Conservation (phyloP, 768 basidiomycete species). For the Lactarius indigo region DNA sequence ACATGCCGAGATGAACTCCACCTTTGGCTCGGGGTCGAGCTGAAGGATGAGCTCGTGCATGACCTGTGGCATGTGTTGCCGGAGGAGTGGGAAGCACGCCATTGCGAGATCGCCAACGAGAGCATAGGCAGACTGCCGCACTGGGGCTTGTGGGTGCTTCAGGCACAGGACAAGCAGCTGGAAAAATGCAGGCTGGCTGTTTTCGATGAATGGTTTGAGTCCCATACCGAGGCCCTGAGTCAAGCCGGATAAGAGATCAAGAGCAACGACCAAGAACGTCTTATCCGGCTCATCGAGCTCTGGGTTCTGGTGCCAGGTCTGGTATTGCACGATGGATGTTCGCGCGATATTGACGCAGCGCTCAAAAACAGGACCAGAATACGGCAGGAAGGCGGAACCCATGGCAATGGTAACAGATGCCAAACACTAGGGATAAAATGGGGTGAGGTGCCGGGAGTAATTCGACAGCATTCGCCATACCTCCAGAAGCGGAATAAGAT, state of each 20-base stretch:
- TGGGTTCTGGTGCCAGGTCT: constrained; percentile 82
- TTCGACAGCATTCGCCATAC: constrained; percentile 40
- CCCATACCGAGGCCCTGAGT: constrained; percentile 87
- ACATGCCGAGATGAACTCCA: constrained; percentile 93
- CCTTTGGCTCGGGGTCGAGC: constrained; percentile 88
- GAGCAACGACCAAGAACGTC: constrained; percentile 94
- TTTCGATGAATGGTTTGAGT: constrained; percentile 69
- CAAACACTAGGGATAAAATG: constrained; percentile 63
- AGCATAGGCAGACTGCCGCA: constrained; percentile 96
- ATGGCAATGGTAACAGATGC: constrained; percentile 97
- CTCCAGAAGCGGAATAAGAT: constrained; percentile 93
- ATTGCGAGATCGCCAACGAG: constrained; percentile 97
- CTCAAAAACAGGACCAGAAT: constrained; percentile 88
- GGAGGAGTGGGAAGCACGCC: constrained; percentile 84
- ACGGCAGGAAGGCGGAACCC: constrained; percentile 82
- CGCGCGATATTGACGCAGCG: constrained; percentile 87
- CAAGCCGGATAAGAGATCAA: constrained; percentile 94
- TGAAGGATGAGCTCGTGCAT: constrained; percentile 88
- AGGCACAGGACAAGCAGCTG: constrained; percentile 82
- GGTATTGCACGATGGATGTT: constrained; percentile 76
- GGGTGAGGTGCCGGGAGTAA: not conserved
- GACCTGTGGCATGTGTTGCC: constrained; percentile 81
- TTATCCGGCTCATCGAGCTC: constrained; percentile 94
- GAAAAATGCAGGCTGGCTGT: constrained; percentile 73
- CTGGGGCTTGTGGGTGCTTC: constrained; percentile 93